Base-by-base conservation (phyloP, 139 green algal species). In the Chlamydomonas urium region DNA sequence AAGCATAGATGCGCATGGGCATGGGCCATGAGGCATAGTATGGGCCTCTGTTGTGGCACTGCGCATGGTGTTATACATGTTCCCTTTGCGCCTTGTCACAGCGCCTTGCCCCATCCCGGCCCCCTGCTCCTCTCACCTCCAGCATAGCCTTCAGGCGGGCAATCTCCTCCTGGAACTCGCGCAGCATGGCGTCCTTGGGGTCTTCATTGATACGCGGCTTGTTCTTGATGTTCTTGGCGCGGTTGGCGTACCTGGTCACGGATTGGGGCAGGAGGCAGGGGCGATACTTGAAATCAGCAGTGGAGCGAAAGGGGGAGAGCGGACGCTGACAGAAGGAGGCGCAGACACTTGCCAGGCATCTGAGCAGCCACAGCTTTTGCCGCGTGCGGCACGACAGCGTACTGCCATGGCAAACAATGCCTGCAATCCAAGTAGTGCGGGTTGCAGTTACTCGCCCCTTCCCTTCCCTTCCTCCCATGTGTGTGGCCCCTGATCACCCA, bases 101-200 rank as follows among this genome's bases (percentile, higher is more conserved):
- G n/a, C n/a, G n/a, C n/a, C n/a, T n/a, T n/a, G n/a, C n/a, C n/a
- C 17, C 45, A 53, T 17, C 45, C 45, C 45, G 14, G 14, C 45
- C 45, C 45, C 45, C 14, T 17, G 14, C 45, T 56, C 45, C 21
- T 21, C 17, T 63, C 29, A 63, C 83, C 67, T 75, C 78, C 47
- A 96, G 84, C 76, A 88, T 62, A 0, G 79, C 75, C 50, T 91
- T 91, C 10, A 97, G 85, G 2, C 81, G 63, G 1, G 75, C 58
- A 31, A 97, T 97, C 74, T 97, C 91, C 10, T 93, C 87, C 81
- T 97, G 93, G 77, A 93, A 97, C 79, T 97, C 90, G 4, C 88
- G 77, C 69, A 97, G 78, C 89, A 97, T 93, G 14, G 93, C 89
- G 69, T 97, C 92, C 85, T 95, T 96, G 67, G 92, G 90, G 60